These are phyloP conservation scores for Suhomyces terraborum DNA, from an alignment of 1,139 yeast genomes.

Conservation along the genomic window DNA sequence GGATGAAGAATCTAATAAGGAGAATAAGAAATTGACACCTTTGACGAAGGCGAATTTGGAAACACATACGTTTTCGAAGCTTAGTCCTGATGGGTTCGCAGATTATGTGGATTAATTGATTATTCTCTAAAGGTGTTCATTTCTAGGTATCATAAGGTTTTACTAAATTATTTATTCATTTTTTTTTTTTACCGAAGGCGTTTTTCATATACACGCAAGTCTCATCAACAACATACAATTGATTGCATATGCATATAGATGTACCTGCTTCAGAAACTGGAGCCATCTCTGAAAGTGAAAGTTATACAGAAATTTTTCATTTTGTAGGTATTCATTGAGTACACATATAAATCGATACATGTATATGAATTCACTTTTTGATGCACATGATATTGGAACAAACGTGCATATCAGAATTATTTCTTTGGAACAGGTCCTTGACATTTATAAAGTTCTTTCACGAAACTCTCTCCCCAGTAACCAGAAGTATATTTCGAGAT, in stretches of 20 bases:
- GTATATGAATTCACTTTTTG: no score
- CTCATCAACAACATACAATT: no score
- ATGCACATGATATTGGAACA: no score
- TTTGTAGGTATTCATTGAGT: background rate
- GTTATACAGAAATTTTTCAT: background rate
- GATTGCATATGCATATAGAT: background rate
- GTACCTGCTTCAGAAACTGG: background rate
- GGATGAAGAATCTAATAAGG: conserved; percentile 20
- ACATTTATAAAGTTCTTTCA: conserved; percentile 70
- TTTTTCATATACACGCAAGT: background rate
- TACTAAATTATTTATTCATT: background rate
- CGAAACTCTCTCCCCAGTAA: conserved; percentile 97
- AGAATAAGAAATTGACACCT: conserved; percentile 22
- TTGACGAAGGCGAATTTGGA: conserved; percentile 39
- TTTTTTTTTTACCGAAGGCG: background rate
- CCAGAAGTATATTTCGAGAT: conserved; percentile 92
- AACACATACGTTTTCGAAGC: conserved; percentile 29
- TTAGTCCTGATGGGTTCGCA: conserved; percentile 19
- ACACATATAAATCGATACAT: background rate
- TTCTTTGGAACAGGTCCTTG: conserved; percentile 1
- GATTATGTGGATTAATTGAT: conserved; percentile 32
- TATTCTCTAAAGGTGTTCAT: background rate
- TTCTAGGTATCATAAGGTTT: background rate
- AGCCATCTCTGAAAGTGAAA: background rate
- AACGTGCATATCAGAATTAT: no score